Percentiles rank a stretch among this genome's conserved stretches.
Evolutionary conservation across 306 rosid species (phyloP).

Genomic region (Astragalus membranaceus): DNA sequence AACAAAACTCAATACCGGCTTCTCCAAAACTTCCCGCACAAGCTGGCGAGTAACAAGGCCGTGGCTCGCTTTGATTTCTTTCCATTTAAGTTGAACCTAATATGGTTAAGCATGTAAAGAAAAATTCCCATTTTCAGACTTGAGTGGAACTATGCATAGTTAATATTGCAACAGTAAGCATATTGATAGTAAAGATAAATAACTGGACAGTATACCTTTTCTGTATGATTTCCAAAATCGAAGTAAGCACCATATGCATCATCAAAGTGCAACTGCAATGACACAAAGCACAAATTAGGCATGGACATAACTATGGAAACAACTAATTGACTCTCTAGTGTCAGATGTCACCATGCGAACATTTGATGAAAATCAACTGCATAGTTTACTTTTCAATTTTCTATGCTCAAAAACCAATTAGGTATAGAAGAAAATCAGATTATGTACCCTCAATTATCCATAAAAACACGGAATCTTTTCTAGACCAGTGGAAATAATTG

Average conservation of each 20-base stretch:
- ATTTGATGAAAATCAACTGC: neutral
- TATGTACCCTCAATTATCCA: neutral
- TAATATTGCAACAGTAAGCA: neutral
- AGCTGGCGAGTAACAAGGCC: constrained; percentile 50
- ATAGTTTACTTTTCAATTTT: constrained; percentile 2
- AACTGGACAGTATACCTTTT: constrained; percentile 50
- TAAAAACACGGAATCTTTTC: neutral
- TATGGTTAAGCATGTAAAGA: constrained; percentile 12
- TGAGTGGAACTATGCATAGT: neutral
- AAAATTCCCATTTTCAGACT: constrained; percentile 9
- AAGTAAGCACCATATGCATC: constrained; percentile 61
- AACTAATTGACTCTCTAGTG: neutral
- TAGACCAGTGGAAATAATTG: neutral
- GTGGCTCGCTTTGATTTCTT: constrained; percentile 38
- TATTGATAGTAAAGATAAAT: neutral
- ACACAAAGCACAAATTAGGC: constrained; percentile 30
- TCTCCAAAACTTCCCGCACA: constrained; percentile 56
- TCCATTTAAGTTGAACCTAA: constrained; percentile 76
- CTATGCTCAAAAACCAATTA: neutral
- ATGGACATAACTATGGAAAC: constrained; percentile 8
- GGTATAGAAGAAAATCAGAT: neutral
- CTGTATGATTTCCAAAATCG: constrained; percentile 92
- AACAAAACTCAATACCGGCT: constrained; percentile 60
- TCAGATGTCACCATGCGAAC: neutral
- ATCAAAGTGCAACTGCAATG: constrained; percentile 78